These are phyloP conservation scores for Ceratocystis destructans DNA, from an alignment of 2,329 filamentous ascomycete genomes.

Conservation along the genomic window DNA sequence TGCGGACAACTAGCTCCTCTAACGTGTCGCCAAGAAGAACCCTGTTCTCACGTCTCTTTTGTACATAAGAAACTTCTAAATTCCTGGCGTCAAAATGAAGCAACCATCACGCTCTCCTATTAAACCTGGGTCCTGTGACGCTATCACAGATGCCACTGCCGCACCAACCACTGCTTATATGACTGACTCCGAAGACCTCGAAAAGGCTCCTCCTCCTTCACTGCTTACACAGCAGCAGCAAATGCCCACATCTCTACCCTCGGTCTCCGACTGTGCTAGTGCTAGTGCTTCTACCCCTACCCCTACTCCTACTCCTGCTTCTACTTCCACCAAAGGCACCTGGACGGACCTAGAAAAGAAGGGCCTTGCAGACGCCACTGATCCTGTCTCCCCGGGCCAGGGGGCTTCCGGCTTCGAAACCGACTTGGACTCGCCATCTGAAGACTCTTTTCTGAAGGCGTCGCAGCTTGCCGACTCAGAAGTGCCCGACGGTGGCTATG, in stretches of 20 bases:
- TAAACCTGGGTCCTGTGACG: background rate
- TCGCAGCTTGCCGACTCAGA: slow-evolving; percentile 33
- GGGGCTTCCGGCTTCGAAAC: slow-evolving; percentile 1
- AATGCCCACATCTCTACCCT: background rate
- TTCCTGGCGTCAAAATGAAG: background rate
- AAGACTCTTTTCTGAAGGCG: slow-evolving; percentile 26
- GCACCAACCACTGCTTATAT: background rate
- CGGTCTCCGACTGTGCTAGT: background rate
- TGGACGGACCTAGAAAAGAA: slow-evolving; percentile 8
- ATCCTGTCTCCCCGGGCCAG: background rate
- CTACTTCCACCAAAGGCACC: background rate
- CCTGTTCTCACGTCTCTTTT: background rate
- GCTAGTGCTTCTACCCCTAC: background rate
- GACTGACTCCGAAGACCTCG: background rate
- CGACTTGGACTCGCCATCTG: slow-evolving; percentile 2
- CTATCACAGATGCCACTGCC: background rate
- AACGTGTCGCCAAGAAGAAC: background rate
- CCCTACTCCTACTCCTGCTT: background rate
- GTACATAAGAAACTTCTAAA: background rate
- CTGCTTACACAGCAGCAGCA: background rate
- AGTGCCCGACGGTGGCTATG: slow-evolving; percentile 42
- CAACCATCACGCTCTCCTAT: background rate
- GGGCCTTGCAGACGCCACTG: background rate
- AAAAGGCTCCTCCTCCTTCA: background rate
- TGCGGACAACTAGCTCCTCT: background rate